phyloP scores from a whole-genome alignment of 1,139 yeast species.

The Suhomyces yuchorum region DNA sequence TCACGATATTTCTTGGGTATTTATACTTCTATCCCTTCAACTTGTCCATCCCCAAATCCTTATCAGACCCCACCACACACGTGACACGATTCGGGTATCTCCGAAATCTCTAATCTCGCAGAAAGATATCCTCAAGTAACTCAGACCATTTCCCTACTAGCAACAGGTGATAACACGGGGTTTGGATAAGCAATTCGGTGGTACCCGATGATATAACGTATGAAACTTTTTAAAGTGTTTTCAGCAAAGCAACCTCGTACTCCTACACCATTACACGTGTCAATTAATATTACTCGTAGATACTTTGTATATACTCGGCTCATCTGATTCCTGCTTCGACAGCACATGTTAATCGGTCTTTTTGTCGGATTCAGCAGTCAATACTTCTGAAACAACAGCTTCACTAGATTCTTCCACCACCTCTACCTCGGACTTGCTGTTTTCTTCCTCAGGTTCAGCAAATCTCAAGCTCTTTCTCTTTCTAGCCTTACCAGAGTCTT shows the following conservation, averaged over 20 bases:
- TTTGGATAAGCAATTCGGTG: neutral
- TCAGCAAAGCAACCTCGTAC: neutral
- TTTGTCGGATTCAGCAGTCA: neutral
- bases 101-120: constrained; percentile 8
- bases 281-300: neutral
- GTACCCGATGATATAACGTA: neutral
- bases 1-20: neutral
- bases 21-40: constrained; percentile 4
- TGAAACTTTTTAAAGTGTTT: no score
- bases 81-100: constrained; percentile 9
- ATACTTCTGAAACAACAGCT: neutral
- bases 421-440: neutral
- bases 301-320: neutral
- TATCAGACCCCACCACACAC: constrained; percentile 5
- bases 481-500: constrained; percentile 14
- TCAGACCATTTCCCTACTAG: neutral
- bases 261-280: neutral
- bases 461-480: constrained; percentile 44
- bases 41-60: constrained; percentile 3
- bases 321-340: neutral
- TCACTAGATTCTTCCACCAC: neutral
- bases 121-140: neutral
- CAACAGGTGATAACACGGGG: neutral
- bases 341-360: neutral
- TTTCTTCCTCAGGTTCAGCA: constrained; percentile 30